Base-by-base conservation (phyloP, 345 rosid genomes). In the Lepidium didymum region DNA sequence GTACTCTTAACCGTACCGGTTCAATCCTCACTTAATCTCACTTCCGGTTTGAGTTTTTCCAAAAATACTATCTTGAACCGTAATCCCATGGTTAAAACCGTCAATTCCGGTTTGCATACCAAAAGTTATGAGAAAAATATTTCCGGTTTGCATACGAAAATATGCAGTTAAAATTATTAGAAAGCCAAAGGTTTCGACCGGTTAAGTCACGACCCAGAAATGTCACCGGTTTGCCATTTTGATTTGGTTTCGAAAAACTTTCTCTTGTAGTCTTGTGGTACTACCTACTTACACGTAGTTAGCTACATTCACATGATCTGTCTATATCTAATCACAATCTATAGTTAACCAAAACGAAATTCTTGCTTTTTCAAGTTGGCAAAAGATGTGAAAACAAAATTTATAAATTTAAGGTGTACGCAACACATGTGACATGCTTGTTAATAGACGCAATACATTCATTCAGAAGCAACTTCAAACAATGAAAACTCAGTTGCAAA, bases 361-460 rank as follows among this genome's bases (percentile, higher is more conserved):
- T 68, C 14, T 23, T 18, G 5, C 21, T 14, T 8, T 33, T 21
- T 8, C 3, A 51, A 51, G 14, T 31, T 11, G 29, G 50, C 45
- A 14, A 7, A 23, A 37, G 33, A 47, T 8, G 36, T 16, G 7
- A 33, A 52, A 27, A 19, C 44, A 52, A 70, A 51, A 42, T 53
- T 37, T 70, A 42, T 51, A 25, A 41, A 8, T 35, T 50, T 6
- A n/a, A 19, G 12, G 18, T 33, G 60, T 42, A 62, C 8, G 34
- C 23, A 72, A 65, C 59, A 57, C 63, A 54, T 2, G 31, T 35
- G 35, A 46, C 70, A 72, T 72, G 76, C 64, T 29, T 45, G 42
- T 44, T 36, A 43, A 33, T 27, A 3, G 29, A 57, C 59, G 29
- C 52, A 42, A 47, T 25, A 53, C 38, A 51, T 61, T 53, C 62